Base-by-base conservation (phyloP, 352 stramenopile genomes). In the Phytophthora citricola region DNA sequence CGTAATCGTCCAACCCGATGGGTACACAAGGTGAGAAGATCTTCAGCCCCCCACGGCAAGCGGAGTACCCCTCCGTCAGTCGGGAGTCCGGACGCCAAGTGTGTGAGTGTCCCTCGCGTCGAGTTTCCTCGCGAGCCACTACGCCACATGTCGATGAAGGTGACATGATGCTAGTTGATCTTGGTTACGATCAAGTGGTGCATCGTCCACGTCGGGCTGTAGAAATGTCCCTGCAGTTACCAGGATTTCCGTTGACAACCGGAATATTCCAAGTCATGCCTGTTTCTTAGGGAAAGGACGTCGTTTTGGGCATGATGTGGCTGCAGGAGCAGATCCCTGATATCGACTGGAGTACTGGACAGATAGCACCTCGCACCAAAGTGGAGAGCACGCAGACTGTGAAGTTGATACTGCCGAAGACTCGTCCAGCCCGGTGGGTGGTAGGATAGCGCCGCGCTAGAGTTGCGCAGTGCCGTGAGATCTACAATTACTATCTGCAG, bases 101-200 rank as follows among this genome's bases (percentile, higher is more conserved):
- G 17, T 17, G 17, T 17, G 17, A 17, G 17, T 17, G 17, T 0
- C 17, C 17, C 17, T 17, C 17, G 17, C 17, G 17, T 17, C 17
- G 17, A 17, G 17, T 17, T 17, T 17, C 17, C 17, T 17, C 17
- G 17, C 17, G 17, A 17, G 17, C 17, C 17, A 17, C 17, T 17
- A 17, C 17, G 17, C 17, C 0, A 17, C 17, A 22, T 7, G 45
- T 56, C 20, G 45, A n/a, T 27, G 38, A 51, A 22, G 43, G 32
- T 10, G 53, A n/a, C 38, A 61, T 38, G 15, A 61, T 46, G 27
- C 8, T n/a, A 61, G 26, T 61, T 39, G 9, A 41, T 52, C 29
- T 61, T 5, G 38, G 52, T 11, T 59, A 50, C 15, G 27, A 48
- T n/a, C 36, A 59, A 45, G 32, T 4, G 6, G 27, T 59, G n/a